Conservation (phyloP, 2,329 filamentous ascomycete genomes). For the Paraconiothyrium sp. region DNA sequence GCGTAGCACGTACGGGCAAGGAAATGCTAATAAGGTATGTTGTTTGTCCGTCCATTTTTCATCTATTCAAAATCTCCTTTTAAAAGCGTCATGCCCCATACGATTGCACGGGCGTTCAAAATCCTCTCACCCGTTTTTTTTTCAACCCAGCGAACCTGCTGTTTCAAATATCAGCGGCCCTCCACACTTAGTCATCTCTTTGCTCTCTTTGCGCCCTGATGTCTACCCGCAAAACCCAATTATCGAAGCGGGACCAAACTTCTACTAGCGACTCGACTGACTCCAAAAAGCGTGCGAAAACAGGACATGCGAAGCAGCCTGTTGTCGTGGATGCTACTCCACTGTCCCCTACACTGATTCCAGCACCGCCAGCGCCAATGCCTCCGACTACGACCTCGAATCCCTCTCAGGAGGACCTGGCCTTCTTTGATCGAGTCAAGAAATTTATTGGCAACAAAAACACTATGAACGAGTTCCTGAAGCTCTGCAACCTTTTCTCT, state of each 20-base stretch:
- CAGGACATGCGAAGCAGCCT: conserved; percentile 68
- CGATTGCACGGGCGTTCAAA: neutral
- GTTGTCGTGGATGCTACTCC: conserved; percentile 65
- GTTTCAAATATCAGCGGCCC: neutral
- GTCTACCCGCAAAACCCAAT: neutral
- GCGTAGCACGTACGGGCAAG: conserved; percentile 40
- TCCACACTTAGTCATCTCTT: neutral
- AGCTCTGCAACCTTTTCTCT: conserved; percentile 94
- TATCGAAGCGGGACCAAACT: neutral
- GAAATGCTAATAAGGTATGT: conserved; percentile 45
- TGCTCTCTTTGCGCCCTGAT: neutral
- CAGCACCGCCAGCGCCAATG: conserved; percentile 86
- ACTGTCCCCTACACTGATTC: conserved; percentile 87
- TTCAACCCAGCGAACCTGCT: neutral
- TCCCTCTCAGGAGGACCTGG: conserved; percentile 85
- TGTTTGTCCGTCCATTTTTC: conserved; percentile 1
- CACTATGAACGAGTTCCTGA: conserved; percentile 93
- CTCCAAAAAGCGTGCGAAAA: conserved; percentile 72
- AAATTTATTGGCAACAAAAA: conserved; percentile 94
- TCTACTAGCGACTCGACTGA: conserved; percentile 20
- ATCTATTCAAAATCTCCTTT: neutral
- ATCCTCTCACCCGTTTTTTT: neutral
- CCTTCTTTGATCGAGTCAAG: conserved; percentile 96
- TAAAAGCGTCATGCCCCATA: too few species aligned
- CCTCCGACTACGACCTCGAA: conserved; percentile 76